phyloP scores from a whole-genome alignment of 2,329 filamentous ascomycete species.

The Colletotrichum cuscutae region DNA sequence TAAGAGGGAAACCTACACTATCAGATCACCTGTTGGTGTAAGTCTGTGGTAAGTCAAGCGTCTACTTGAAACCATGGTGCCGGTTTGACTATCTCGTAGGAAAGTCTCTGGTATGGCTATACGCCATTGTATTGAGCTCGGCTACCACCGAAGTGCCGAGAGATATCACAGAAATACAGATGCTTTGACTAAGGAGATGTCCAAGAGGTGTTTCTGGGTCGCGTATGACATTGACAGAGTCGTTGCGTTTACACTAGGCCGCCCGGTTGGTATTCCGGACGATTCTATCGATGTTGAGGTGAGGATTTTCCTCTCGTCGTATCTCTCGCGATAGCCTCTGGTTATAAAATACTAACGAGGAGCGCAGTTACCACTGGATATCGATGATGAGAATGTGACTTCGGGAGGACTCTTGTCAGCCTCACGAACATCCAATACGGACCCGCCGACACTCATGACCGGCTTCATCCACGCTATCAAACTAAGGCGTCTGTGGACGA shows the following conservation, averaged over 20 bases:
- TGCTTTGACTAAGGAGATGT: slow-evolving; percentile 41
- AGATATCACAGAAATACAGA: slow-evolving; percentile 31
- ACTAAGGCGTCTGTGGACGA: slow-evolving; percentile 43
- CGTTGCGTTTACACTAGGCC: slow-evolving; percentile 44
- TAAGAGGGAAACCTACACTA: no score
- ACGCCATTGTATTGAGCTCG: slow-evolving; percentile 47
- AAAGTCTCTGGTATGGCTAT: slow-evolving; percentile 47
- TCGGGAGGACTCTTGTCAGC: slow-evolving; percentile 35
- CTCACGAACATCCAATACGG: slow-evolving; percentile 28
- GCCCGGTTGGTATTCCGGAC: slow-evolving; percentile 41
- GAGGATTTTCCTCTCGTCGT: background rate
- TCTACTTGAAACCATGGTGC: no score
- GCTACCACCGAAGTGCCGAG: slow-evolving; percentile 45
- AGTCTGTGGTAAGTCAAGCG: slow-evolving; percentile 39
- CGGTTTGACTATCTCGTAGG: slow-evolving; percentile 13
- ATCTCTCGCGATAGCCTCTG: background rate
- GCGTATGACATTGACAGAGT: slow-evolving; percentile 46
- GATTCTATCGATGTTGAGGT: slow-evolving; percentile 44
- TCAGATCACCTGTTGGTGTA: slow-evolving; percentile 42
- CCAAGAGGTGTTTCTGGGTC: slow-evolving; percentile 45
- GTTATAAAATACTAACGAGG: background rate
- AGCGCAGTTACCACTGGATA: slow-evolving; percentile 41
- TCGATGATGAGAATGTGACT: slow-evolving; percentile 42
- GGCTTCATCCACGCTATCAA: slow-evolving; percentile 44
- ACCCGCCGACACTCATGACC: slow-evolving; percentile 42